Base-by-base conservation (phyloP, 2,329 filamentous ascomycete genomes). In the Cercospora zeae-maydis region DNA sequence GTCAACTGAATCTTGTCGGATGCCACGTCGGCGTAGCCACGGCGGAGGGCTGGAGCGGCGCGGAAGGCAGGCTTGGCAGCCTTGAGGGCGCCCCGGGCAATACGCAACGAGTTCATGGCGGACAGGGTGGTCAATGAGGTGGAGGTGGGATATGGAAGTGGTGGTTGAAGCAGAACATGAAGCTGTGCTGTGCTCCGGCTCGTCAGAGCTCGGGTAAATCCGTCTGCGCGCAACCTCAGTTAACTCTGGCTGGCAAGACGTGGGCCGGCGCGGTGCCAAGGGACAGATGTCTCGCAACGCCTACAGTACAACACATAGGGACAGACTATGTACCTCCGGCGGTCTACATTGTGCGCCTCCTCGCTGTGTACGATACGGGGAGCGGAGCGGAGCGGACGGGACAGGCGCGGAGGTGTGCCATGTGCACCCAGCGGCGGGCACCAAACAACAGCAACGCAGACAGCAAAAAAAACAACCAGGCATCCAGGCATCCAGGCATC, bases 21-120 rank as follows among this genome's bases (percentile, higher is more conserved):
- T 71, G 79, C 80, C 71, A 82, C 80, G 73, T 82, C 81, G 73
- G 81, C 95, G 80, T 99, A 99, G 75, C 89, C 88, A 85, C 95
- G 88, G 80, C 92, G 89, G 84, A 93, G 90, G 71, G 91, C 87
- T 79, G 92, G 90, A 84, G 65, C 68, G 72, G 87, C 84, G 79
- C 88, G 86, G 80, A 93, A 83, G 78, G 88, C 85, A 76, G 89
- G 83, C 77, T 92, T 89, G 76, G 89, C 89, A 77, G 87, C 91
- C 82, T 92, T 86, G 79, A 96, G 85, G 83, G 92, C 93, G 80
- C 88, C 86, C 81, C 93, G 90, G 84, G 92, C 91, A 81, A 96
- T 84, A 81, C 93, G 92, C 82, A 97, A 83, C 80, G 92, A 90
- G 87, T 92, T 96, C 93, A 98, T 98, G 82, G 80, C 86, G 65